These are phyloP conservation scores for Neurospora discreta DNA, from an alignment of 495 filamentous ascomycete genomes.

Conservation along the genomic window DNA sequence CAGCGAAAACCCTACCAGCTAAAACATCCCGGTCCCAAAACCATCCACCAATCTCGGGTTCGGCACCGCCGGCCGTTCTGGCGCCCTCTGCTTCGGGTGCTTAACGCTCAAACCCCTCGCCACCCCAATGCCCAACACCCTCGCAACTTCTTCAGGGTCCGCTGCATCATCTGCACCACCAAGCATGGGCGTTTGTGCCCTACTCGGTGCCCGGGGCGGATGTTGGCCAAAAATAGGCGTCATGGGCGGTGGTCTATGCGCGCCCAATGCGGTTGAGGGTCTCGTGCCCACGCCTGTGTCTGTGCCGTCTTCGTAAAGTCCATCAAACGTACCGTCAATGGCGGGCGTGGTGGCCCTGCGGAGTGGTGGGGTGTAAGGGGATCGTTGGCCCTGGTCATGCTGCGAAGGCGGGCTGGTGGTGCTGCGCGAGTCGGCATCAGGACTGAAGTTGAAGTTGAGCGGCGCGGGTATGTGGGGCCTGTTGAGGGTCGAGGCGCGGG, in stretches of 20 bases:
- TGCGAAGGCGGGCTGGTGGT: not conserved
- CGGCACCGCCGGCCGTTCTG: not conserved
- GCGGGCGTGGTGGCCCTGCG: constrained; percentile 2
- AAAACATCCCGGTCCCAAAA: constrained; percentile 20
- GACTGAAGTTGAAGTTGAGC: constrained; percentile 18
- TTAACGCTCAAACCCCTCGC: constrained; percentile 22
- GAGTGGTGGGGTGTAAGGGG: constrained; percentile 5
- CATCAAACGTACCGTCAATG: not conserved
- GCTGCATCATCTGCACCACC: constrained; percentile 1
- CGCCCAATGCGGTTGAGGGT: not conserved
- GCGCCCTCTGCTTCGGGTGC: constrained; percentile 3
- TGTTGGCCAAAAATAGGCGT: not conserved
- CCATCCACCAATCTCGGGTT: constrained; percentile 9
- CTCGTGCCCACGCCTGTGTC: not conserved
- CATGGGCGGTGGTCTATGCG: not conserved
- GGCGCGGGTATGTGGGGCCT: constrained; percentile 13
- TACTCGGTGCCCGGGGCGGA: not conserved
- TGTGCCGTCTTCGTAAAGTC: not conserved
- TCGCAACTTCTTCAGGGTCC: not conserved
- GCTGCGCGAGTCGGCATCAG: constrained; percentile 19
- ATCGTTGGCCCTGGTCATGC: constrained; percentile 12
- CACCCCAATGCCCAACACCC: constrained; percentile 17
- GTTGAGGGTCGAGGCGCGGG: constrained; percentile 2
- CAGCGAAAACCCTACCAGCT: not conserved
- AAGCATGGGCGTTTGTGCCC: constrained; percentile 8